These are phyloP conservation scores for Trebouxiophyceae sp. DNA, from an alignment of 163 green algal genomes.

Conservation along the genomic window DNA sequence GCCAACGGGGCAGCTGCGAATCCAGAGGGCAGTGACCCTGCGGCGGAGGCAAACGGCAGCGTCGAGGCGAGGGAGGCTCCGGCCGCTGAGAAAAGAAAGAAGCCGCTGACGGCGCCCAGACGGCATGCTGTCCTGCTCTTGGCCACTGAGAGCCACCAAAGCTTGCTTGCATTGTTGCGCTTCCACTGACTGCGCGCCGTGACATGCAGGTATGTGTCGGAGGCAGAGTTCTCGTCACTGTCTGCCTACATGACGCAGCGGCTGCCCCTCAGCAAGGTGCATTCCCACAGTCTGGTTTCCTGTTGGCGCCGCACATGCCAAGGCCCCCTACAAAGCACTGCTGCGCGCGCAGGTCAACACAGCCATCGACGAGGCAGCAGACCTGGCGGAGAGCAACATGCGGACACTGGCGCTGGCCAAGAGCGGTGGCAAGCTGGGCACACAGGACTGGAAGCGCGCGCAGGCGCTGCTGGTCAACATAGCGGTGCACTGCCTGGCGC, in stretches of 20 bases:
- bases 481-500: slow-evolving; percentile 19
- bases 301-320: too few species aligned
- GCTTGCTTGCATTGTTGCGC: neutral
- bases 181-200: neutral
- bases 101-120: slow-evolving; percentile 4
- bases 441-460: slow-evolving; percentile 47
- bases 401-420: slow-evolving; percentile 30
- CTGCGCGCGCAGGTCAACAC: slow-evolving; percentile 62
- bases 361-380: slow-evolving; percentile 60
- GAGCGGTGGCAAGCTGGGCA: slow-evolving; percentile 23
- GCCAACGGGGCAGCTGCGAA: neutral
- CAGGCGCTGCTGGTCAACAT: slow-evolving; percentile 45
- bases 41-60: neutral
- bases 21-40: neutral
- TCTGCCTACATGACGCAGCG: slow-evolving; percentile 57
- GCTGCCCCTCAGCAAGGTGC: slow-evolving; percentile 51
- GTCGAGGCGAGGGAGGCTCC: neutral
- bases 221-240: slow-evolving; percentile 39
- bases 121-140: slow-evolving; percentile 11
- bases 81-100: slow-evolving; percentile 1
- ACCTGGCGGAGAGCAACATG: slow-evolving; percentile 31
- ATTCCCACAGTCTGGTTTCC: too few species aligned
- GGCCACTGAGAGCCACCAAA: neutral
- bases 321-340: too few species aligned
- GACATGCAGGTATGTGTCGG: slow-evolving; percentile 47